Percentiles rank a stretch among this genome's conserved stretches.
phyloP scores from a whole-genome alignment of 495 filamentous ascomycete genomes.

The Aspergillus sparsus region DNA sequence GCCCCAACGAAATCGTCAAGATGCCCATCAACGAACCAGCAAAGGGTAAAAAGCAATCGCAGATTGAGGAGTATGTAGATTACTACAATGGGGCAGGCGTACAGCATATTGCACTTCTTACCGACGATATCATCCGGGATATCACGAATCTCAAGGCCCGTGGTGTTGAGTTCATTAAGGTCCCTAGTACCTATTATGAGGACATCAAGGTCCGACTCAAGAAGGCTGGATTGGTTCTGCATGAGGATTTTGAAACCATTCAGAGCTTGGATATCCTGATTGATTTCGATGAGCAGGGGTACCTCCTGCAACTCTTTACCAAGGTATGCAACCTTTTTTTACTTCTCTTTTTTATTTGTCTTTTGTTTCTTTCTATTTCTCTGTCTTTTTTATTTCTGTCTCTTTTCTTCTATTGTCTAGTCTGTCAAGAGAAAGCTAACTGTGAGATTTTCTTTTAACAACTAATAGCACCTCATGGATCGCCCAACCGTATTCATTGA shows the following conservation, averaged over 20 bases:
- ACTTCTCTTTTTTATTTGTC: no score
- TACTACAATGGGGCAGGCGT: conserved; percentile 86
- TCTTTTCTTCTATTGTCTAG: neutral
- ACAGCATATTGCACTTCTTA: conserved; percentile 87
- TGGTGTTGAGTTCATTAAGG: conserved; percentile 85
- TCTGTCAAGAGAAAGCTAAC: conserved; percentile 22
- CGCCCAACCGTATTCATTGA: conserved; percentile 92
- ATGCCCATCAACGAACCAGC: conserved; percentile 98
- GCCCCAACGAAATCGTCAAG: conserved; percentile 78
- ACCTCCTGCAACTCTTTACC: conserved; percentile 83
- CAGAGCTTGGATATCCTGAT: conserved; percentile 77
- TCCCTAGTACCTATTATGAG: conserved; percentile 82
- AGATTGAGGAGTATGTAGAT: conserved; percentile 91
- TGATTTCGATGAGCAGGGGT: conserved; percentile 88
- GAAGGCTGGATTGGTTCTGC: conserved; percentile 51
- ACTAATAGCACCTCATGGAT: conserved; percentile 73
- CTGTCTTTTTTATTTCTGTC: neutral
- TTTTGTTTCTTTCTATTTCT: no score
- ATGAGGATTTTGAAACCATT: conserved; percentile 75
- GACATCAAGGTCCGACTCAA: conserved; percentile 68
- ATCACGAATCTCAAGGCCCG: conserved; percentile 73
- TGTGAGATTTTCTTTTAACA: neutral
- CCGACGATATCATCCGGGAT: conserved; percentile 70
- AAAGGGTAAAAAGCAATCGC: conserved; percentile 76
- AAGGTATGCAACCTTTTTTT: conserved; percentile 51